These are phyloP conservation scores for Schwanniomyces yamadae DNA, from an alignment of 805 yeast species.

Conservation along the genomic window DNA sequence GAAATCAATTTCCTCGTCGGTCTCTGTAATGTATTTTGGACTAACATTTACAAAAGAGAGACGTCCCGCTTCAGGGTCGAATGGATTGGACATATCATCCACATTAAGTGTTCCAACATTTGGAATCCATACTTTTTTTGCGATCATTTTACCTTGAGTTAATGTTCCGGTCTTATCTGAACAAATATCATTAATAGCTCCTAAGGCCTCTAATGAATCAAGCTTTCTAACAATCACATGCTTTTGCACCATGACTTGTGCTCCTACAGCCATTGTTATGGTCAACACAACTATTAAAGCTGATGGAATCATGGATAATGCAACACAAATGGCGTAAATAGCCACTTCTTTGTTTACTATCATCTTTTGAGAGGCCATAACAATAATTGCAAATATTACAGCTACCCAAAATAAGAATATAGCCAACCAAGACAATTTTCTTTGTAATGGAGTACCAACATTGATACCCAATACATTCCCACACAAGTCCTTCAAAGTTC, in stretches of 20 bases:
- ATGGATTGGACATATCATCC: conserved; percentile 33
- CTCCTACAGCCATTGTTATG: conserved; percentile 42
- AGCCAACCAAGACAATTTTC: conserved; percentile 49
- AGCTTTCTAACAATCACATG: conserved; percentile 37
- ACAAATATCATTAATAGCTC: conserved; percentile 39
- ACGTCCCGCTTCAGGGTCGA: conserved; percentile 43
- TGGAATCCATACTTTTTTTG: conserved; percentile 36
- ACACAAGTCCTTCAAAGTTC: conserved; percentile 41
- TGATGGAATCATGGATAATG: conserved; percentile 41
- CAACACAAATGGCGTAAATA: conserved; percentile 41
- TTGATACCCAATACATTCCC: conserved; percentile 47
- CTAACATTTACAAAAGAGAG: conserved; percentile 27
- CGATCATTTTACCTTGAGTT: conserved; percentile 40
- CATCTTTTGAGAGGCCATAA: conserved; percentile 37
- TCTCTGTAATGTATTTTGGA: conserved; percentile 27
- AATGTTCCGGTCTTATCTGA: conserved; percentile 43
- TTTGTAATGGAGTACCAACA: conserved; percentile 47
- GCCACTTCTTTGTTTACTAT: conserved; percentile 34
- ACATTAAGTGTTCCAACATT: conserved; percentile 32
- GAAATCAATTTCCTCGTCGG: conserved; percentile 40
- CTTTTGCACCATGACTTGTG: conserved; percentile 36
- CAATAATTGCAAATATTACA: conserved; percentile 37
- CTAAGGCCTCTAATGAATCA: conserved; percentile 39
- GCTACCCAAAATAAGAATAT: conserved; percentile 50
- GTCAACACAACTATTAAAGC: conserved; percentile 39